Evolutionary conservation across 1,284 basidiomycete genomes (phyloP), one percentile per base, ranked within the genome.

Genomic region (Veloporphyrellus conicus): DNA sequence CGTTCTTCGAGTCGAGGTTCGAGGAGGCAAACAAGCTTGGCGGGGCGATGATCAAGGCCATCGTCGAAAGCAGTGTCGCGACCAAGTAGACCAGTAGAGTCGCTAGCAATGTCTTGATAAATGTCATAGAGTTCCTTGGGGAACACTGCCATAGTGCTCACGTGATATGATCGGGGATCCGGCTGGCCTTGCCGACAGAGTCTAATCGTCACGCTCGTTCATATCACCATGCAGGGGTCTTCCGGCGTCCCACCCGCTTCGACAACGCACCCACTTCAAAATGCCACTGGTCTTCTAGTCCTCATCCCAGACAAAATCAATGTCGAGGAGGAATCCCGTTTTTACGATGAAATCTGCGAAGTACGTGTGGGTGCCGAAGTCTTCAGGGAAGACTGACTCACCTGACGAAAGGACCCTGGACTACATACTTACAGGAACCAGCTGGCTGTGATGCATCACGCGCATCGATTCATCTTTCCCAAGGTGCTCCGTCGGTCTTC

Each of bases 31-130:
- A 81, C 32, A 81, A 77, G 66, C 69, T 94, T 43, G 93, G 93
- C 0, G 79, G 82, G 19, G 85, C 87, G 70, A 97, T 97, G 94
- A 88, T 97, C 61, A 88, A 90, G 69, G 87, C 85, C 1, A 85
- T 97, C 40, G 78, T 80, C 75, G 81, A 84, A 56, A 82, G 74
- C 31, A 59, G 48, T 16, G 6, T 1, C 28, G 11, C 18, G 10
- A 15, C 47, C 9, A 47, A 43, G 35, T 48, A 50, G 34, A 18
- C 37, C n/a, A n/a, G n/a, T n/a, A n/a, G n/a, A n/a, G n/a, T n/a
- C n/a, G n/a, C n/a, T n/a, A n/a, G n/a, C n/a, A n/a, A n/a, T n/a
- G n/a, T n/a, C n/a, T n/a, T n/a, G n/a, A n/a, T n/a, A n/a, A n/a
- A n/a, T n/a, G n/a, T n/a, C n/a, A n/a, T n/a, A n/a, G n/a, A n/a